Conservation (phyloP, 805 yeast genomes). For the Ogataea methanolica region DNA sequence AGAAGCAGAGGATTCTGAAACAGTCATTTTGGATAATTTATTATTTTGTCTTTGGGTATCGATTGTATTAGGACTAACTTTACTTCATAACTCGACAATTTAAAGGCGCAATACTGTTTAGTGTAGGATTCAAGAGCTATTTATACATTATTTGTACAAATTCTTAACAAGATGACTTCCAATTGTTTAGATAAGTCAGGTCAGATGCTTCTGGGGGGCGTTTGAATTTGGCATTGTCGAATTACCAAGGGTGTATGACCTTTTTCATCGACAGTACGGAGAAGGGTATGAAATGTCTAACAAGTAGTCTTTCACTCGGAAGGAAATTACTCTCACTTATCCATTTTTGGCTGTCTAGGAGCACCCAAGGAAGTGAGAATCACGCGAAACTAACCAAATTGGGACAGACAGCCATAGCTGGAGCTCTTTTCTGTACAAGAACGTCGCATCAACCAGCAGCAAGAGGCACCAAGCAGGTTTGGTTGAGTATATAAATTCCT, state of each 20-base stretch:
- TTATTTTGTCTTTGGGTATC: not conserved
- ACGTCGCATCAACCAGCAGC: too few species aligned
- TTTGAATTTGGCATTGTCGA: too few species aligned
- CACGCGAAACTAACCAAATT: not conserved
- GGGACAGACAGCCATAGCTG: not conserved
- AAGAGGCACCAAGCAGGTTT: too few species aligned
- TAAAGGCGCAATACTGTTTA: not conserved
- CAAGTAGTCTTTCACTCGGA: not conserved
- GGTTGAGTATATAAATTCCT: too few species aligned
- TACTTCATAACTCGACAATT: not conserved
- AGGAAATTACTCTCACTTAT: not conserved
- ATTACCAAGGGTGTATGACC: not conserved
- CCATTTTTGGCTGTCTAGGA: not conserved
- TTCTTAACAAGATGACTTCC: too few species aligned
- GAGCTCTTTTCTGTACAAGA: too few species aligned
- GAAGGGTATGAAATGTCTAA: not conserved
- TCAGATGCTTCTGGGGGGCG: too few species aligned
- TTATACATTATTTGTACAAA: too few species aligned
- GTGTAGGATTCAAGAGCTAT: too few species aligned
- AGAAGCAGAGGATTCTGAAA: conserved; percentile 1
- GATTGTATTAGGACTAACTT: not conserved
- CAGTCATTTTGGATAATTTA: conserved; percentile 11
- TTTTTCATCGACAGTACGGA: not conserved
- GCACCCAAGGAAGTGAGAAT: not conserved
- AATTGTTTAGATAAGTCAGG: too few species aligned